Evolutionary conservation across 225 moss, liverwort and hornwort species (phyloP).

Genomic region (Pseudisothecium myosuroides): DNA sequence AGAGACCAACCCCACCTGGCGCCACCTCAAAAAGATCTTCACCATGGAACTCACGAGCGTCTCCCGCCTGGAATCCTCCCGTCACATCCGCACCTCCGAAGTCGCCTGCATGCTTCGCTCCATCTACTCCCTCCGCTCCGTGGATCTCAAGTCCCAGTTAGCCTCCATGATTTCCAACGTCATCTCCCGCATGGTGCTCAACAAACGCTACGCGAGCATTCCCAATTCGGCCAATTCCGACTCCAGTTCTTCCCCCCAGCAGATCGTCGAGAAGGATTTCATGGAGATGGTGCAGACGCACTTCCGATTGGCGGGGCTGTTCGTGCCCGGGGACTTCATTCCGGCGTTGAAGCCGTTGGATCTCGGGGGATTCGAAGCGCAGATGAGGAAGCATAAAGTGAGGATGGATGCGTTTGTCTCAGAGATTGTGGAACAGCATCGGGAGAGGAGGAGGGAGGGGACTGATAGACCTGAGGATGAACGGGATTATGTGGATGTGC

Average conservation of each 20-base stretch:
- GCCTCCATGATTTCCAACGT: neutral
- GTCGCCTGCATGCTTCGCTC: neutral
- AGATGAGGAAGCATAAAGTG: constrained; percentile 4
- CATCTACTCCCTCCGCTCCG: neutral
- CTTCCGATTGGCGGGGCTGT: constrained; percentile 4
- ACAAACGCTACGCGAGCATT: neutral
- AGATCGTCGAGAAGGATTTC: neutral
- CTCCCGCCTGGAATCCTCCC: neutral
- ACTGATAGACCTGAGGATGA: neutral
- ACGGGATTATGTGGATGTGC: constrained; percentile 2
- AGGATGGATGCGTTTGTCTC: constrained; percentile 16
- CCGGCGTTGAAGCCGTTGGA: constrained; percentile 11
- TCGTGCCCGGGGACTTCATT: constrained; percentile 17
- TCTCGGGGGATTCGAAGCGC: constrained; percentile 1
- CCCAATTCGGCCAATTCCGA: neutral
- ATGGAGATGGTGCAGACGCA: constrained; percentile 9
- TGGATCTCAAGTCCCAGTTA: constrained; percentile 9
- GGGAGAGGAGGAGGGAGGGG: neutral
- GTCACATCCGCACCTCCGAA: constrained; percentile 14
- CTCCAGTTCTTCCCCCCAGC: neutral
- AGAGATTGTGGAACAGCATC: constrained; percentile 13
- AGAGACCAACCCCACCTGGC: constrained; percentile 2
- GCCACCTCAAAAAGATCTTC: constrained; percentile 26
- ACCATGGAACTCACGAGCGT: neutral
- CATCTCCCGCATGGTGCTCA: constrained; percentile 16